These are phyloP conservation scores for Boletus reticulatus DNA, from an alignment of 768 basidiomycete genomes.

Conservation along the genomic window DNA sequence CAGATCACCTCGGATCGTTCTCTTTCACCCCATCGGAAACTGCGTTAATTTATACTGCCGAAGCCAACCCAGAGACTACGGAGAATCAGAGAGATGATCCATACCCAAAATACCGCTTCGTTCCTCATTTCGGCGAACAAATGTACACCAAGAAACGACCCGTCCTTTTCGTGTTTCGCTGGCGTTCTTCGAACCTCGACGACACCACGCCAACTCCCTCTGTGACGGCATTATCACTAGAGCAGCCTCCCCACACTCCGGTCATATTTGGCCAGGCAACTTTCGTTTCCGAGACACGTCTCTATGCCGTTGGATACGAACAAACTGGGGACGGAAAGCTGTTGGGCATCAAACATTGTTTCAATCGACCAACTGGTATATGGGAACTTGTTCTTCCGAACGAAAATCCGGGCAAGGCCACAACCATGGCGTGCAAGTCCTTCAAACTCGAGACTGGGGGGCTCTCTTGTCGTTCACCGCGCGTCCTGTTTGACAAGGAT, in stretches of 20 bases:
- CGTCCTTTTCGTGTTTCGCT: constrained; percentile 52
- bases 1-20: constrained; percentile 52
- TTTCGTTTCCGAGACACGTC: constrained; percentile 41
- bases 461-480: constrained; percentile 59
- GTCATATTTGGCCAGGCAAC: constrained; percentile 55
- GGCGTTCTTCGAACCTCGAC: constrained; percentile 28
- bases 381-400: constrained; percentile 45
- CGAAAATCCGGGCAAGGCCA: neutral
- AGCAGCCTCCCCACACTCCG: constrained; percentile 8
- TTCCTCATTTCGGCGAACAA: constrained; percentile 63
- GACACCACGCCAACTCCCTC: constrained; percentile 6
- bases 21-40: constrained; percentile 54
- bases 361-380: constrained; percentile 56
- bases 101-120: constrained; percentile 49
- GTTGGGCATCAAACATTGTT: constrained; percentile 58
- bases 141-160: constrained; percentile 53
- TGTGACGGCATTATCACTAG: constrained; percentile 11
- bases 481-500: constrained; percentile 34
- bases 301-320: constrained; percentile 65
- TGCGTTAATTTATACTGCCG: constrained; percentile 59
- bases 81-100: constrained; percentile 24
- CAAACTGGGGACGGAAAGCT: constrained; percentile 53
- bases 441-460: constrained; percentile 38
- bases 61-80: constrained; percentile 36
- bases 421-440: constrained; percentile 19